These are phyloP conservation scores for Aspergillus hancockii DNA, from an alignment of 495 filamentous ascomycete species.

Conservation along the genomic window DNA sequence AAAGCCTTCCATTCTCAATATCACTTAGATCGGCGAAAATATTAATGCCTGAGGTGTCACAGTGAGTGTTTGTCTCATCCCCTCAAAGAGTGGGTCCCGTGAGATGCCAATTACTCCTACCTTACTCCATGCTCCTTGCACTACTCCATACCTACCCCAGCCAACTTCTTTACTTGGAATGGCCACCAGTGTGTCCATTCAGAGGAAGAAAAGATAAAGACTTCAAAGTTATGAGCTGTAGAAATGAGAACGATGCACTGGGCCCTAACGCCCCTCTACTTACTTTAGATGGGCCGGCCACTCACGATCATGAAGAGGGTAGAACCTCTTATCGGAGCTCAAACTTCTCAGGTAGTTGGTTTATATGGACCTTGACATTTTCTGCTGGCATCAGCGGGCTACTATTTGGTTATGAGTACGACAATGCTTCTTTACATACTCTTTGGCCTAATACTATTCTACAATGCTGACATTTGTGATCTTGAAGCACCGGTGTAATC, in stretches of 20 bases:
- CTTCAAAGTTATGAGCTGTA: constrained; percentile 25
- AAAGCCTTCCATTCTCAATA: too few relatives aligned
- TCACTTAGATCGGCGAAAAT: neutral
- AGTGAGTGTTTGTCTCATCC: neutral
- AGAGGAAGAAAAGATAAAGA: neutral
- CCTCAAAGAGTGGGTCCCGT: constrained; percentile 13
- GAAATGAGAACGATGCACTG: constrained; percentile 25
- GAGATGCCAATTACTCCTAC: constrained; percentile 9
- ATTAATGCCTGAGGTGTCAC: neutral
- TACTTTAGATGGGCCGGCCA: constrained; percentile 14
- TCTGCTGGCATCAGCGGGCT: constrained; percentile 83
- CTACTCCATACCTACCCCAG: neutral
- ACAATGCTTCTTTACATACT: constrained; percentile 9
- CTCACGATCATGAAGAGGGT: constrained; percentile 17
- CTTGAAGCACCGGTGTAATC: constrained; percentile 80
- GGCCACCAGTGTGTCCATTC: constrained; percentile 10
- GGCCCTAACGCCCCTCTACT: constrained; percentile 37
- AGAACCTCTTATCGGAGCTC: constrained; percentile 10
- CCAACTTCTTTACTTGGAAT: neutral
- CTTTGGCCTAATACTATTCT: neutral
- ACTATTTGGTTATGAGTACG: constrained; percentile 80
- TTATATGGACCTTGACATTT: constrained; percentile 75
- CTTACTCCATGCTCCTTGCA: neutral
- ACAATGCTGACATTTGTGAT: constrained; percentile 23
- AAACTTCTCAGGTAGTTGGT: constrained; percentile 36